Evolutionary conservation across 2,329 filamentous ascomycete species (phyloP), one percentile per base, ranked within the genome.

Genomic region (Pyrenochaeta sp.): DNA sequence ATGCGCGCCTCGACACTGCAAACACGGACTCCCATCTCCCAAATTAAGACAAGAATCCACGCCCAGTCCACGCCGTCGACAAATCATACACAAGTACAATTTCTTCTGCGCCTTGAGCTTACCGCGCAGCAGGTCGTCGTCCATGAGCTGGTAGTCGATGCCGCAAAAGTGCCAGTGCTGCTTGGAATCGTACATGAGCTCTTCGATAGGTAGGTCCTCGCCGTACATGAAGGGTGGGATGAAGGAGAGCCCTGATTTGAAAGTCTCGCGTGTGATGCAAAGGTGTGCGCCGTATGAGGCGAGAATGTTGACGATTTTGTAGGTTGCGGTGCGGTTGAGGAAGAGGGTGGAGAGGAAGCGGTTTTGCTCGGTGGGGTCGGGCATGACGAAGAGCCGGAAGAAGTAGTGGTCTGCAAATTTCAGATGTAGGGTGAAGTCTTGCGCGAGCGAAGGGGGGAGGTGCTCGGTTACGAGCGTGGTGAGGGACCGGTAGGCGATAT

Each of bases 201-300:
- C 47, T 30, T 70, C 65, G 2, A 53, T 40, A 0, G 68, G 68
- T 3, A 48, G 27, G 6, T 67, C 61, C 17, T 71, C 68, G 8
- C 67, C 65, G 14, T 67, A 53, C 64, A 71, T 67, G 30, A 63
- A 71, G 1, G 68, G 68, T 3, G 65, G 65, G 1, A 71, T 71
- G 30, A 53, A 70, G 0, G 50, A 27, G 0, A 34, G 48, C 0
- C 52, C 57, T 3, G 38, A 35, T 0, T 35, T 39, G 22, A 71
- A 71, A 0, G 30, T 44, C 11, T 67, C 53, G 4, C 51, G 52
- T 2, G 60, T 61, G 13, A 69, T 45, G 7, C 55, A 22, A 7
- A 71, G 55, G 7, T 44, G 51, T 2, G 50, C 34, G 20, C 56
- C 56, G 7, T 55, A 52, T 6, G 58, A 57, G 7, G 60, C 55